Evolutionary conservation across 2,329 filamentous ascomycete genomes (phyloP), one percentile per base, ranked within the genome.

Genomic region (Fusarium nelsonii): DNA sequence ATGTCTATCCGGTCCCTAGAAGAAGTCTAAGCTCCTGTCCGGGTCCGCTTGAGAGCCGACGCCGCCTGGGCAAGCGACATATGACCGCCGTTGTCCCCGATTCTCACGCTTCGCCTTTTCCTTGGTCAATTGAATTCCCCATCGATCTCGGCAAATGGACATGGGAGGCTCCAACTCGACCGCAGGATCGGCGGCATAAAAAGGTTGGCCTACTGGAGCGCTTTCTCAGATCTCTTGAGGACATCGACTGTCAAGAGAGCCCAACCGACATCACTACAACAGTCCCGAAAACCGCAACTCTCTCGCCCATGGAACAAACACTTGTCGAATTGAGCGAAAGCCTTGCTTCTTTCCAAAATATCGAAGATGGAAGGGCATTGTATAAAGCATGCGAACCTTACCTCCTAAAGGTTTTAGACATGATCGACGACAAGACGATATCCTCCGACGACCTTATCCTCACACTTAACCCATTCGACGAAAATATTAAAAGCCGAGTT

Each of bases 21-120:
- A 76, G 81, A 48, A 70, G 63, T 32, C 65, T 82, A 14, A 81
- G 79, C 71, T 84, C 82, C 28, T 79, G 83, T 8, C 83, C 84
- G 0, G 87, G 86, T 0, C 86, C 86, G 1, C 79, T 89, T 65
- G 87, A 89, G 76, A 83, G 81, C 72, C 82, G 84, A 32, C 84
- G 84, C 32, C 82, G 86, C 8, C 71, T 84, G 20, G 85, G 85
- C 36, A 87, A 82, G 73, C 82, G 87, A 57, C 83, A 82, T 52
- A 86, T 88, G 81, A 85, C 83, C 20, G 85, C 82, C 52, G 75
- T 86, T 60, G 78, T 84, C 56, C 80, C 83, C 28, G 73, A 79
- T 10, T 74, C 81, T 23, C 72, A 74, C 6, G 70, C 78, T 9
- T 78, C 77, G 18, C 75, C 80, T 16, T 79, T 82, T 3, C 73